Conservation (phyloP, 495 filamentous ascomycete genomes). For the Rusavskia elegans region DNA sequence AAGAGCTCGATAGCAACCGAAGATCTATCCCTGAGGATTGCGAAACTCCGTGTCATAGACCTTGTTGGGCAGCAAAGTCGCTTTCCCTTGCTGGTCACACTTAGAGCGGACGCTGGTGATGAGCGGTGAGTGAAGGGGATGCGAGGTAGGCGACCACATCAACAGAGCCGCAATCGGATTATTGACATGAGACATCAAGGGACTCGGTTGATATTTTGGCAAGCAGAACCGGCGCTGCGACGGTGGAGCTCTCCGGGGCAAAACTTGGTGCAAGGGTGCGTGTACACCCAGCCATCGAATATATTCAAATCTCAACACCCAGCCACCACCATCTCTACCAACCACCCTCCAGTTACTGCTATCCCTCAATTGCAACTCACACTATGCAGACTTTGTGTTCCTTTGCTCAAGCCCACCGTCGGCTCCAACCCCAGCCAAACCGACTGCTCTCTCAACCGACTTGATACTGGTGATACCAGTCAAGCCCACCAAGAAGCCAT, state of each 20-base stretch:
- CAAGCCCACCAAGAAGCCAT: background rate
- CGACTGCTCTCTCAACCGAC: background rate
- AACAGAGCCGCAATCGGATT: background rate
- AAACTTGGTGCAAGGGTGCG: background rate
- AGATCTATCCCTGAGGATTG: too few species aligned
- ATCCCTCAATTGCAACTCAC: conserved; percentile 4
- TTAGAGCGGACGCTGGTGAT: background rate
- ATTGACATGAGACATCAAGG: background rate
- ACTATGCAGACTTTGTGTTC: background rate
- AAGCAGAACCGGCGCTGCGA: background rate
- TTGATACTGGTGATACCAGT: background rate
- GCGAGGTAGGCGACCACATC: background rate
- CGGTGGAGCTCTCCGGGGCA: background rate
- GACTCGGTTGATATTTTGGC: background rate
- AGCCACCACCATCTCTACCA: background rate
- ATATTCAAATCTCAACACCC: conserved; percentile 5
- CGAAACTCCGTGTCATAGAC: too few species aligned
- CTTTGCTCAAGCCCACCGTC: background rate
- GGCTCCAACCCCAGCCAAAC: background rate
- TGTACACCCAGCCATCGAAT: background rate
- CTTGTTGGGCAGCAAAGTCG: background rate
- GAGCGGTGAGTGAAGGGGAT: background rate
- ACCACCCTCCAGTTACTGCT: background rate
- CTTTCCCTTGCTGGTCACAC: background rate
- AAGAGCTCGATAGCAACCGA: too few species aligned